Evolutionary conservation across 1,139 yeast genomes (phyloP).

Genomic region (Sugiyamaella pinicola): DNA sequence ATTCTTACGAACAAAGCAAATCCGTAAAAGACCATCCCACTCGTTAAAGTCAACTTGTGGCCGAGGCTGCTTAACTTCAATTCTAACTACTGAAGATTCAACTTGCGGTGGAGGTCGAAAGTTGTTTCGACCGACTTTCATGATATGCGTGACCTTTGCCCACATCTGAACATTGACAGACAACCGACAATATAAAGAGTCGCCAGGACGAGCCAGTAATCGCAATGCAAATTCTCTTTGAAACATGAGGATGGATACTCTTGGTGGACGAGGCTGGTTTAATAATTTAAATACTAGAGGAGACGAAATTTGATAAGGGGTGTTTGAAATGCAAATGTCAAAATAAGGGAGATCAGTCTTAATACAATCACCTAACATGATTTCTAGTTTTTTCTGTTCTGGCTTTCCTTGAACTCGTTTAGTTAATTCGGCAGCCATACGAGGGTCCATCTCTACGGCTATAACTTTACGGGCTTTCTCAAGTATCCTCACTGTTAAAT

Average conservation of each 20-base stretch:
- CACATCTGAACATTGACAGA: constrained; percentile 99
- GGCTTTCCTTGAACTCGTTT: constrained; percentile 98
- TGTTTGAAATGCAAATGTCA: constrained; percentile 93
- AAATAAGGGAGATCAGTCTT: constrained; percentile 93
- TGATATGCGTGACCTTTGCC: constrained; percentile 96
- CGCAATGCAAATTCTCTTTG: constrained; percentile 96
- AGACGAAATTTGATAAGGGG: constrained; percentile 97
- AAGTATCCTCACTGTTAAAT: constrained; percentile 85
- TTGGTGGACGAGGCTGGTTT: constrained; percentile 90
- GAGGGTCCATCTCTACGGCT: constrained; percentile 98
- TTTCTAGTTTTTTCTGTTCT: constrained; percentile 85
- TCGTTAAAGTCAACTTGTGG: constrained; percentile 91
- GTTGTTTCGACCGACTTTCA: constrained; percentile 97
- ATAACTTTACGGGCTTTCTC: constrained; percentile 90
- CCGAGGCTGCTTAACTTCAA: constrained; percentile 87
- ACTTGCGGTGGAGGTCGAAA: constrained; percentile 99
- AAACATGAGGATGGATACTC: constrained; percentile 95
- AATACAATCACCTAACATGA: constrained; percentile 92
- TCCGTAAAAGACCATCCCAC: constrained; percentile 94
- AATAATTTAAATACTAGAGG: constrained; percentile 92
- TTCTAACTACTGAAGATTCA: constrained; percentile 92
- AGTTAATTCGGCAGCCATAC: constrained; percentile 98
- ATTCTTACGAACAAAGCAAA: constrained; percentile 89
- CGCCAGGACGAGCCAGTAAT: constrained; percentile 94
- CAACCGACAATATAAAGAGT: constrained; percentile 83